Evolutionary conservation across 2,329 filamentous ascomycete species (phyloP), one percentile per base, ranked within the genome.

Genomic region (Epichloe brachyelytri): DNA sequence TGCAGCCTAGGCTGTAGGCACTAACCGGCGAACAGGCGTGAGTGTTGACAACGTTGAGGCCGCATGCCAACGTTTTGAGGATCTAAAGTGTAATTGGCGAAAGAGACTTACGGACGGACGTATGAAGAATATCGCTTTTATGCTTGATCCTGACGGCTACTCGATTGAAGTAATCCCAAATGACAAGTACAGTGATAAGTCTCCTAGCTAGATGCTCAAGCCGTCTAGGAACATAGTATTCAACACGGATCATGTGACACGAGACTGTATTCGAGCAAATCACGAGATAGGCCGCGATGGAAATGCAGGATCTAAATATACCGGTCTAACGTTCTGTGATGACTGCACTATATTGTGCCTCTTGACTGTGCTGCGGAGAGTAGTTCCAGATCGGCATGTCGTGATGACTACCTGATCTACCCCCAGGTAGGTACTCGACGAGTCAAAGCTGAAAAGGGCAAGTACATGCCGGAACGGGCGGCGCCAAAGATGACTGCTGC

Each of bases 41-140:
- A 77, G 84, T 1, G 90, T 96, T 12, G 91, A 97, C 63, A 82
- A 95, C 63, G 64, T 97, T n/a, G 83, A 93, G 49, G 85, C 85
- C 7, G 90, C 93, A 10, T 96, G 91, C 69, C 71, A 83, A 63
- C 80, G 90, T 14, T 90, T 97, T 59, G 93, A 97, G 65, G 79
- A 82, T 51, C 72, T 87, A 63, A 79, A 84, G 5, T 85, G 91
- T 51, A 83, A 78, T 68, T 98, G 89, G 88, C 95, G 95, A 81
- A 97, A 97, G 82, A 78, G 87, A 57, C 76, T 97, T 55, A 95
- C 88, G 2, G 91, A 97, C 56, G 91, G 91, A 2, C 75, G 79
- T 44, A 95, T 96, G 90, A 91, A 87, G 76, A 88, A 93, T 57
- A 83, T 97, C 50, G 93, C 93, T 0, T 97, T 97, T 64, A 71